A percentile compares a stretch with the other conserved stretches of the same genome.
Conservation (phyloP, 129 eudicot species). For the Tagetes patula region DNA sequence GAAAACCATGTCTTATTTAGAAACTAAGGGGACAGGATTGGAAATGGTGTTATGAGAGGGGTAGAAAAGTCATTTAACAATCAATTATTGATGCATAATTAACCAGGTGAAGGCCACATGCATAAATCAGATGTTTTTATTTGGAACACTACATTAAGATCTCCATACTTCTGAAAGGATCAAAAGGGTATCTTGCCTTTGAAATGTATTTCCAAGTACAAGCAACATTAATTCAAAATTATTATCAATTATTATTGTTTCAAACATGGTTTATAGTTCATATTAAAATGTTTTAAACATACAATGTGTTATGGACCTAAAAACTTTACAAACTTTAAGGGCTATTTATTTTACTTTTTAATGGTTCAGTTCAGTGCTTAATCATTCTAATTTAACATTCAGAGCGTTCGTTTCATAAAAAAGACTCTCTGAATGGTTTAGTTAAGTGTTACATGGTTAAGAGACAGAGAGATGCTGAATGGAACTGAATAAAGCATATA, state of each 20-base stretch:
- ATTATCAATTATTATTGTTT: not conserved
- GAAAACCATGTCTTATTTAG: too few species aligned
- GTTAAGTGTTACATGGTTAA: too few species aligned
- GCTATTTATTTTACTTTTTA: too few species aligned
- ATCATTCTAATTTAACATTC: too few species aligned
- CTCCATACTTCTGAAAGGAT: not conserved
- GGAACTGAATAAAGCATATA: too few species aligned
- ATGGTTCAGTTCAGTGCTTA: too few species aligned
- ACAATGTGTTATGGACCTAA: not conserved
- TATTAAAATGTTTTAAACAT: not conserved
- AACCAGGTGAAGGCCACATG: constrained; percentile 36
- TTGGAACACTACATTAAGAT: constrained; percentile 2
- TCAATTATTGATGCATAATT: constrained; percentile 31
- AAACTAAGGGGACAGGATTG: too few species aligned
- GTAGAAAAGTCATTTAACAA: constrained; percentile 28
- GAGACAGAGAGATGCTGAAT: too few species aligned
- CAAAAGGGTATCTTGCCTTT: not conserved
- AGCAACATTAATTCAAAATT: not conserved
- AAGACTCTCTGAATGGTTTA: too few species aligned
- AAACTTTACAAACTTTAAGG: too few species aligned
- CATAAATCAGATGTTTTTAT: constrained; percentile 15
- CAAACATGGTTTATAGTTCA: not conserved
- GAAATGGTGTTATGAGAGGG: constrained; percentile 22
- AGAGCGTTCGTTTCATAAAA: too few species aligned
- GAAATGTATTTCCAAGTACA: not conserved